Evolutionary conservation across 257 asterid species (phyloP), one percentile per base, ranked within the genome.

Genomic region (Petunia axillaris): DNA sequence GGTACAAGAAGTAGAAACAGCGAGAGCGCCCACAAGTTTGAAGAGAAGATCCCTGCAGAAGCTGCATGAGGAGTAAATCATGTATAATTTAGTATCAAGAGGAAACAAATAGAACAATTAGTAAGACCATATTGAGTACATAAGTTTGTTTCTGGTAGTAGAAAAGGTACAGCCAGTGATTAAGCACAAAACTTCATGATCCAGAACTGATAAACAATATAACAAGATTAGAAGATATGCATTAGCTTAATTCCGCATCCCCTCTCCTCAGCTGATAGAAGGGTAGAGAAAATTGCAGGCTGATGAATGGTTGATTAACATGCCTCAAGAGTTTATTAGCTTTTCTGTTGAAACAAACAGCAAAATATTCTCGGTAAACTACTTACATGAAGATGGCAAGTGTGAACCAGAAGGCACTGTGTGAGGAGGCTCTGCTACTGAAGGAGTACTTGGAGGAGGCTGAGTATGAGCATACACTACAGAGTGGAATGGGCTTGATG

Each of bases 311-410:
- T 67, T 43, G 14, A 8, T 67, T 43, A 67, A 67, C 75, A 43
- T 67, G 55, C 55, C 55, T 67, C 55, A 3, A 67, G n/a, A 43
- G 39, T 55, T 43, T 50, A 44, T 43, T 43, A 43, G 75, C 15
- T 43, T 15, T 67, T 43, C 55, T n/a, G 39, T 43, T n/a, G n/a
- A 67, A 16, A 67, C 75, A 67, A 67, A 67, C 54, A 43, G 75
- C 25, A 41, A 43, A 68, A 68, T 43, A 7, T 16, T 67, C 0
- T 5, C 16, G 2, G 4, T 9, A 36, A 44, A 76, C 43, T 82
- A 87, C 99, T 93, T 83, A 93, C 99, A 90, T 86, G 96, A 88
- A 79, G 95, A 90, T 36, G 87, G 87, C 16, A 89, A 83, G n/a
- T 93, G 93, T 35, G 97, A 87, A 78, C 79, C 79, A 5, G 91